A percentile compares a stretch with the other conserved stretches of the same genome.
Evolutionary conservation across 306 rosid genomes (phyloP).

Genomic region (Begonia masoniana): DNA sequence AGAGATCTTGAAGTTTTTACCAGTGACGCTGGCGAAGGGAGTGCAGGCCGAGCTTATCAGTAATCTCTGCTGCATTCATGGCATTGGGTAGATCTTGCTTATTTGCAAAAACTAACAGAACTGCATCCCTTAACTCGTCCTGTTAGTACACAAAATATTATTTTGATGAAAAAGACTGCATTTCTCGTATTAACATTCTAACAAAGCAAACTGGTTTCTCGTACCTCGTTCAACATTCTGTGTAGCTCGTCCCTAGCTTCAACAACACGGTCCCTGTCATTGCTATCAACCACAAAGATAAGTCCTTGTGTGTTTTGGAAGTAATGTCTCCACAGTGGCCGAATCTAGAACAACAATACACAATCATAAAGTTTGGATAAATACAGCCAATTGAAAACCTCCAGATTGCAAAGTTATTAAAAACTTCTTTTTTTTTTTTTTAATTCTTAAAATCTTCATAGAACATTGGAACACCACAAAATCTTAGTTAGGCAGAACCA

Average conservation of each 20-base stretch:
- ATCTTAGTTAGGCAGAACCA: no score
- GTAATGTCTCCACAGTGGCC: constrained; percentile 89
- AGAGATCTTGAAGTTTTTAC: constrained; percentile 18
- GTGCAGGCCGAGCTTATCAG: constrained; percentile 82
- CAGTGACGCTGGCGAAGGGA: constrained; percentile 90
- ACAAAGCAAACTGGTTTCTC: neutral
- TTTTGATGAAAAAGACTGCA: constrained; percentile 1
- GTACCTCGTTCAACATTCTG: constrained; percentile 78
- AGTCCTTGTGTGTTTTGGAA: constrained; percentile 84
- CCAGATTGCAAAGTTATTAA: no score
- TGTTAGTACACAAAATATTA: constrained; percentile 14
- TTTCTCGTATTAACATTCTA: neutral
- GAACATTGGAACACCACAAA: no score
- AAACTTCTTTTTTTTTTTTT: no score
- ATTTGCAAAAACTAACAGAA: constrained; percentile 77
- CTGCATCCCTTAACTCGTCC: constrained; percentile 90
- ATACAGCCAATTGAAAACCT: no score
- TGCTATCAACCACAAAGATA: constrained; percentile 79
- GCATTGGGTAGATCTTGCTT: constrained; percentile 95
- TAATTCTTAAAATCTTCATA: no score
- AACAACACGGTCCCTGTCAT: constrained; percentile 69
- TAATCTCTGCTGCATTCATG: constrained; percentile 86
- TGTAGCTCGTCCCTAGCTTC: constrained; percentile 88
- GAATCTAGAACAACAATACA: constrained; percentile 34
- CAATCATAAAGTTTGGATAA: no score